Percentiles rank a stretch among this genome's conserved stretches.
These are phyloP conservation scores for Macrolepiota albuminosa DNA, from an alignment of 768 basidiomycete genomes.

Conservation along the genomic window DNA sequence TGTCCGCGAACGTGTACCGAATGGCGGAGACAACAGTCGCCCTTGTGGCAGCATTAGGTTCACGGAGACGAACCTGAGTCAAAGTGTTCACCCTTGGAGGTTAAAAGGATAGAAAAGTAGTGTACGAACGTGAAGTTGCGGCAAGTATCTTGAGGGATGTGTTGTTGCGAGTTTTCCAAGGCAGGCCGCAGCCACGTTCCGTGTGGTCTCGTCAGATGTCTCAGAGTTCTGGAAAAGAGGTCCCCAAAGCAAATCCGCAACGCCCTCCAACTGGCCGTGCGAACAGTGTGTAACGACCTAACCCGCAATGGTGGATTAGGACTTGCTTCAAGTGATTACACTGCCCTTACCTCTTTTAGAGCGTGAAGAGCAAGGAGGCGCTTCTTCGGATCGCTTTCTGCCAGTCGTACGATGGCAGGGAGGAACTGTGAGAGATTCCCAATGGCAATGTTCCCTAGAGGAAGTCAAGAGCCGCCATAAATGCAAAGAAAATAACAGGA, in stretches of 20 bases:
- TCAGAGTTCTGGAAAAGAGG: slow-evolving; percentile 92
- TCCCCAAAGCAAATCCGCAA: slow-evolving; percentile 88
- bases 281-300: slow-evolving; percentile 92
- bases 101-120: neutral
- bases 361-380: slow-evolving; percentile 87
- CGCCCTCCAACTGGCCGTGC: slow-evolving; percentile 73
- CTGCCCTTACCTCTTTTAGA: slow-evolving; percentile 73
- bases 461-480: neutral
- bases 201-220: slow-evolving; percentile 83
- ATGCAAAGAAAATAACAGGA: neutral
- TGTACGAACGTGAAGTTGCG: slow-evolving; percentile 85
- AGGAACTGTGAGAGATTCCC: slow-evolving; percentile 88
- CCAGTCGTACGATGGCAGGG: slow-evolving; percentile 75
- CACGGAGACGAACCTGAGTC: slow-evolving; percentile 57
- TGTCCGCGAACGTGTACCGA: slow-evolving; percentile 90
- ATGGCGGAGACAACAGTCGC: slow-evolving; percentile 92
- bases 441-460: slow-evolving; percentile 87
- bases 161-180: slow-evolving; percentile 93
- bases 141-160: slow-evolving; percentile 85
- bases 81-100: neutral
- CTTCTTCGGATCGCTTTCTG: slow-evolving; percentile 71
- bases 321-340: neutral
- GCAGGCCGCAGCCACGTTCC: slow-evolving; percentile 95
- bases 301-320: neutral
- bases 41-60: slow-evolving; percentile 64